phyloP scores from a whole-genome alignment of 1,284 basidiomycete species.

The Porodaedalea pini region DNA sequence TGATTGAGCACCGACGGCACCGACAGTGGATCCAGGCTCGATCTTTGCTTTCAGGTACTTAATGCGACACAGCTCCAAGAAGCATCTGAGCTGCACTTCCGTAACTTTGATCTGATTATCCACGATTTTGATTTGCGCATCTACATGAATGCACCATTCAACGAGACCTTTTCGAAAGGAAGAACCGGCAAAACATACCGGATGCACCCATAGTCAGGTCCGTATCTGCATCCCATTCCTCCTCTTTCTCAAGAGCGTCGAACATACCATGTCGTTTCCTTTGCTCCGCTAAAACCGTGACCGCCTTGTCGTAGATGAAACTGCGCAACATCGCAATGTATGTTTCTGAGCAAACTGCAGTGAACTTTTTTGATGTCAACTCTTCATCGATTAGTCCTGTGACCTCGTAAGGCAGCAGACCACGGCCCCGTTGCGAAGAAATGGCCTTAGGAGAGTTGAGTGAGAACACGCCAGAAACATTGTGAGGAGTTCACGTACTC shows the following conservation, averaged over 20 bases:
- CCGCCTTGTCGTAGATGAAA: conserved; percentile 74
- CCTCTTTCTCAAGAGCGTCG: conserved; percentile 71
- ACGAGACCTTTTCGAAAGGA: background rate
- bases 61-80: conserved; percentile 86
- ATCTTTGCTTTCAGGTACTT: conserved; percentile 94
- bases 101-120: conserved; percentile 93
- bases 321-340: conserved; percentile 76
- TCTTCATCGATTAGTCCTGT: conserved; percentile 68
- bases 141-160: conserved; percentile 34
- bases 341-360: conserved; percentile 68
- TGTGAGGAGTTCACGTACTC: conserved; percentile 67
- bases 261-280: conserved; percentile 83
- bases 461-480: background rate
- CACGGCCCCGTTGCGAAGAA: conserved; percentile 52
- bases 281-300: conserved; percentile 62
- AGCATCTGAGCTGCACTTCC: conserved; percentile 70
- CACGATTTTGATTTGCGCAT: conserved; percentile 65
- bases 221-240: conserved; percentile 76
- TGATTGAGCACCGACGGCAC: conserved; percentile 97
- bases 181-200: conserved; percentile 39
- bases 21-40: conserved; percentile 95
- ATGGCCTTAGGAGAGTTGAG: conserved; percentile 65
- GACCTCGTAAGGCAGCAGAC: conserved; percentile 88
- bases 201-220: conserved; percentile 76
- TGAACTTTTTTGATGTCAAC: conserved; percentile 58